Percentiles rank a stretch among this genome's conserved stretches.
Evolutionary conservation across 768 basidiomycete species (phyloP).

Genomic region (Leccinum disarticulatum): DNA sequence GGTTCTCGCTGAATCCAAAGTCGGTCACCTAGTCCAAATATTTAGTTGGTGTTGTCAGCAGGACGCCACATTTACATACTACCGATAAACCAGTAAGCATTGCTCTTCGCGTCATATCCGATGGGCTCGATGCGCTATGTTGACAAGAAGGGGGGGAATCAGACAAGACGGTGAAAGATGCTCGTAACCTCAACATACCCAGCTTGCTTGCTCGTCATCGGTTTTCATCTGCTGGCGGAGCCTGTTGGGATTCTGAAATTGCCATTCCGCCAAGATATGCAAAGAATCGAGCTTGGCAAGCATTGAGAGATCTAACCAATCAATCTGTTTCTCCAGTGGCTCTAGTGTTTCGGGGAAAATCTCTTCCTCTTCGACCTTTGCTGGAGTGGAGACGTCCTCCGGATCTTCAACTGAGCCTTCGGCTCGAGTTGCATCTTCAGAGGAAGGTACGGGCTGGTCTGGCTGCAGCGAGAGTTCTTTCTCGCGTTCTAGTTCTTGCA

Average conservation of each 20-base stretch:
- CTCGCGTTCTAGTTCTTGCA: conserved; percentile 10
- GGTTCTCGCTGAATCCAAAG: conserved; percentile 82
- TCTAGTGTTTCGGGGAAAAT: conserved; percentile 13
- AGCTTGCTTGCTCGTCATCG: conserved; percentile 74
- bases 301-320: conserved; percentile 75
- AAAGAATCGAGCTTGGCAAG: conserved; percentile 72
- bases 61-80: conserved; percentile 38
- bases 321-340: conserved; percentile 43
- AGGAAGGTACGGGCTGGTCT: conserved; percentile 3
- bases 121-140: conserved; percentile 79
- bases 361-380: conserved; percentile 29
- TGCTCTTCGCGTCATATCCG: conserved; percentile 75
- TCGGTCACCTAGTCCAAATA: conserved; percentile 58
- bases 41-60: conserved; percentile 1
- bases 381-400: neutral
- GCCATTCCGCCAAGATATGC: conserved; percentile 79
- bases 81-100: conserved; percentile 87
- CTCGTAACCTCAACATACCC: conserved; percentile 51
- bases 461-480: conserved; percentile 17
- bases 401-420: conserved; percentile 4
- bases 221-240: conserved; percentile 71
- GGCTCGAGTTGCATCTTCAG: neutral
- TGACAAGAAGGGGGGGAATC: neutral
- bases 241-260: conserved; percentile 75
- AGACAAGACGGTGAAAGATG: neutral